These are phyloP conservation scores for Perkinsus chesapeaki DNA, from an alignment of 169 alveolate genomes.

Conservation along the genomic window DNA sequence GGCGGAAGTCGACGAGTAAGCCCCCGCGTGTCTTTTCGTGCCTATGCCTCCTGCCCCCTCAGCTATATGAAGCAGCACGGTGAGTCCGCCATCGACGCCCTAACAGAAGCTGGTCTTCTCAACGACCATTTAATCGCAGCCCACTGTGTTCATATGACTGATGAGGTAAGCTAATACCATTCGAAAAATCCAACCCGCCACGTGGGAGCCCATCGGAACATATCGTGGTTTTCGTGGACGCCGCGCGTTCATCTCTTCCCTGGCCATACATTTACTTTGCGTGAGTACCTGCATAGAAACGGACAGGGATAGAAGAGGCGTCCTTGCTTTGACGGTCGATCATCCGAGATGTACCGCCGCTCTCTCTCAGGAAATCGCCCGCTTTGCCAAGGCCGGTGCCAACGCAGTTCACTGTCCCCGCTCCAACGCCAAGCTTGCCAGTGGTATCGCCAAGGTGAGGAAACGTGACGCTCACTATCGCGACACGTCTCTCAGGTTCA, in stretches of 20 bases:
- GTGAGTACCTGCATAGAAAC: too few relatives aligned
- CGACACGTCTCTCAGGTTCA: slow-evolving; percentile 2
- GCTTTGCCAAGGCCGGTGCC: neutral
- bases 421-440: neutral
- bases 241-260: too few relatives aligned
- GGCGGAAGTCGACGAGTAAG: neutral
- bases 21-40: neutral
- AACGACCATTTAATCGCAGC: slow-evolving; percentile 3
- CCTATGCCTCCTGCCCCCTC: neutral
- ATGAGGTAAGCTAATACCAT: neutral
- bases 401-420: slow-evolving; percentile 14
- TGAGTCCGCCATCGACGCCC: neutral
- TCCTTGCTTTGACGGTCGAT: neutral
- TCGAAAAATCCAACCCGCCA: too few relatives aligned
- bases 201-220: too few relatives aligned
- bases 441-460: neutral
- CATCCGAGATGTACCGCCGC: neutral
- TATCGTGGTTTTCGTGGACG: too few relatives aligned
- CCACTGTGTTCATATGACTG: slow-evolving; percentile 19
- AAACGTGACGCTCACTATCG: neutral
- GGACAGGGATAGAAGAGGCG: too few relatives aligned
- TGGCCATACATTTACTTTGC: neutral
- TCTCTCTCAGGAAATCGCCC: neutral
- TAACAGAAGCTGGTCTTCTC: neutral
- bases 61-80: slow-evolving; percentile 5